Percentiles rank a stretch among this genome's conserved stretches.
These are phyloP conservation scores for Talaromyces rugulosus DNA, from an alignment of 2,329 filamentous ascomycete genomes.

Conservation along the genomic window DNA sequence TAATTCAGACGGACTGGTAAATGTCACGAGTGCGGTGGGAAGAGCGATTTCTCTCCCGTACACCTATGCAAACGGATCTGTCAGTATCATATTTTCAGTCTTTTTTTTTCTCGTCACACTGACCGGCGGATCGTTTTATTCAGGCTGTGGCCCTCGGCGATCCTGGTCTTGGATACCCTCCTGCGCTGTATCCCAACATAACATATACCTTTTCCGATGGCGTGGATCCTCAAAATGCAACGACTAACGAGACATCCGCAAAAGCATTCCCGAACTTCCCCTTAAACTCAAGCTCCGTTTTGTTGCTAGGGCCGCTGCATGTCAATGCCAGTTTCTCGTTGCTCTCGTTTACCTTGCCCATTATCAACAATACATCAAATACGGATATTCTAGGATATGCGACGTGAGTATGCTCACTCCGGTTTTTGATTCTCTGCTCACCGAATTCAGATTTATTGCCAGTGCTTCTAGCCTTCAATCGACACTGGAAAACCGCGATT, in stretches of 20 bases:
- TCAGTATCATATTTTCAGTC: not conserved
- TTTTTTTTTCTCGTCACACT: not conserved
- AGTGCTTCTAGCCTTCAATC: slow-evolving; percentile 21
- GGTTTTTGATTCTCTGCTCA: slow-evolving; percentile 17
- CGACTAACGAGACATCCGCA: slow-evolving; percentile 27
- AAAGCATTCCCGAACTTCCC: slow-evolving; percentile 37
- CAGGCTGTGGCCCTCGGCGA: slow-evolving; percentile 58
- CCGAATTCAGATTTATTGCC: slow-evolving; percentile 60
- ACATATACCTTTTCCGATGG: slow-evolving; percentile 50
- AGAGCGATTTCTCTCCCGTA: slow-evolving; percentile 55
- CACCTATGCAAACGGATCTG: slow-evolving; percentile 52
- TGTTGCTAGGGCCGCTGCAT: slow-evolving; percentile 73
- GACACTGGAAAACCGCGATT: slow-evolving; percentile 40
- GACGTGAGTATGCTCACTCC: slow-evolving; percentile 66
- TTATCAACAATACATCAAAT: slow-evolving; percentile 62
- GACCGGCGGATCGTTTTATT: not conserved
- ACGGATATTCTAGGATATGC: slow-evolving; percentile 74
- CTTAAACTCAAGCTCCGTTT: slow-evolving; percentile 47
- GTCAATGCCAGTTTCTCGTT: slow-evolving; percentile 71
- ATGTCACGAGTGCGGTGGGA: slow-evolving; percentile 53
- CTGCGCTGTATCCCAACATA: slow-evolving; percentile 72
- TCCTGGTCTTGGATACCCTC: slow-evolving; percentile 62
- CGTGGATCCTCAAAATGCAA: slow-evolving; percentile 8
- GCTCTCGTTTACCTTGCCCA: slow-evolving; percentile 74
- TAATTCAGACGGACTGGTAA: slow-evolving; percentile 55